These are phyloP conservation scores for Hortiboletus campestris DNA, from an alignment of 768 basidiomycete genomes.

Conservation along the genomic window DNA sequence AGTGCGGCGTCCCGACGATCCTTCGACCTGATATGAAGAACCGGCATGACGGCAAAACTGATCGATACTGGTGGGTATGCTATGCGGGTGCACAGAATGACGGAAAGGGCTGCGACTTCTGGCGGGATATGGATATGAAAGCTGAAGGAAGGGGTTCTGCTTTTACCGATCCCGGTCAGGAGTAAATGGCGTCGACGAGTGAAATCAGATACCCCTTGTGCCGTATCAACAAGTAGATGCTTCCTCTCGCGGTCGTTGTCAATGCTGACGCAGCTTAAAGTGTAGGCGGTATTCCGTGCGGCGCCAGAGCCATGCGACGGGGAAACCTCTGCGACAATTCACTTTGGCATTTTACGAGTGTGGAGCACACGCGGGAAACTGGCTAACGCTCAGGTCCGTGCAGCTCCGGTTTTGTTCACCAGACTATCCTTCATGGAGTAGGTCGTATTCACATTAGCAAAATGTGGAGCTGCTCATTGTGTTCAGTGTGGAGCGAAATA, in stretches of 20 bases:
- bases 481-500: background rate
- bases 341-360: background rate
- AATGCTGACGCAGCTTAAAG: background rate
- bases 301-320: background rate
- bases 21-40: slow-evolving; percentile 81
- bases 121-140: slow-evolving; percentile 70
- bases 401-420: background rate
- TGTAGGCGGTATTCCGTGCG: background rate
- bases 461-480: background rate
- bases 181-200: background rate
- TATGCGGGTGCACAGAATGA: slow-evolving; percentile 81
- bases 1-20: slow-evolving; percentile 69
- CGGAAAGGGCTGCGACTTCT: slow-evolving; percentile 76
- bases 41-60: slow-evolving; percentile 48
- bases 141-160: slow-evolving; percentile 62
- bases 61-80: slow-evolving; percentile 74
- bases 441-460: background rate
- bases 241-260: background rate
- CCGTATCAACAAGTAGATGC: slow-evolving; percentile 1
- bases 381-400: background rate
- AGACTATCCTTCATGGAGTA: background rate
- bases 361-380: background rate
- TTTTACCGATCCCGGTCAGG: slow-evolving; percentile 22
- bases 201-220: background rate
- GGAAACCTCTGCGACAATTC: background rate